Conservation (phyloP, 2,329 filamentous ascomycete species). For the Cercospora nicotianae region DNA sequence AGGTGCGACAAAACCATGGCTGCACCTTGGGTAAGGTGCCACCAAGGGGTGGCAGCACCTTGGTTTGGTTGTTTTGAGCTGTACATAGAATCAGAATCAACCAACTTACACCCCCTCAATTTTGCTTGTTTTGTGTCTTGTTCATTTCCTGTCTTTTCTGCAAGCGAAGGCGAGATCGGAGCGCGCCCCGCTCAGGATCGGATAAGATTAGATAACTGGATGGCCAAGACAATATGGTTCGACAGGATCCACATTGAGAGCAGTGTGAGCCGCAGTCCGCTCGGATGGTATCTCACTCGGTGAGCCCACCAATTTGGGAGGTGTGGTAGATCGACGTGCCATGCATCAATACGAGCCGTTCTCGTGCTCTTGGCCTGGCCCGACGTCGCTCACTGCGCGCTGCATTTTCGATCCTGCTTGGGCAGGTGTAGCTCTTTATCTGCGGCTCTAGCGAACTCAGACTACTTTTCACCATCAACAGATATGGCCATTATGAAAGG, state of each 20-base stretch:
- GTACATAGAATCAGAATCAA: too few relatives aligned
- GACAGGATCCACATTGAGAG: background rate
- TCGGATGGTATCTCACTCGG: background rate
- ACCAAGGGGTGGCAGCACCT: too few relatives aligned
- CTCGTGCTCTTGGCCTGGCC: background rate
- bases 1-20: too few relatives aligned
- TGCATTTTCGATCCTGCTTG: background rate
- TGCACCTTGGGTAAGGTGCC: too few relatives aligned
- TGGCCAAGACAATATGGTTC: background rate
- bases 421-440: background rate
- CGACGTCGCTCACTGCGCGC: background rate
- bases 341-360: background rate
- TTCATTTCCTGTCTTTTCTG: too few relatives aligned
- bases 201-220: background rate
- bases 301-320: background rate
- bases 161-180: too few relatives aligned
- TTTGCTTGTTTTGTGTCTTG: too few relatives aligned
- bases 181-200: background rate
- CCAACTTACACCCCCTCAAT: too few relatives aligned
- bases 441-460: background rate
- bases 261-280: background rate
- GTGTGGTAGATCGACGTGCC: background rate
- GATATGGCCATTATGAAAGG: background rate
- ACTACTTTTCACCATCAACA: background rate
- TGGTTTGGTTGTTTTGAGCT: too few relatives aligned